A percentile compares a stretch with the other conserved stretches of the same genome.
These are phyloP conservation scores for Suhomyces kunorum DNA, from an alignment of 1,139 yeast genomes.

Conservation along the genomic window DNA sequence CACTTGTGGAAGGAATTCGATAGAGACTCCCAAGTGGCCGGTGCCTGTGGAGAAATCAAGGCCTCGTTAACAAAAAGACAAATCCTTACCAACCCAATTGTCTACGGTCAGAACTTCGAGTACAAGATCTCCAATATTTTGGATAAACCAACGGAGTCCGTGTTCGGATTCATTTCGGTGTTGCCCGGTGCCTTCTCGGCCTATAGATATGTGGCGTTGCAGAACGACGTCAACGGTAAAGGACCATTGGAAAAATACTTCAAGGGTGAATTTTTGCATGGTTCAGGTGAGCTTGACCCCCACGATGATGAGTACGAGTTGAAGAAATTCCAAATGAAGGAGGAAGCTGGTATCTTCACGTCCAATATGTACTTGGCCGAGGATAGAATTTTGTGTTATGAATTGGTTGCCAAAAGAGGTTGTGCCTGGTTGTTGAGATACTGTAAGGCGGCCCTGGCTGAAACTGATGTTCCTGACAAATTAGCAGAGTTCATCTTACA, in stretches of 20 bases:
- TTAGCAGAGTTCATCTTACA: slow-evolving; percentile 50
- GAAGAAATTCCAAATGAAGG: slow-evolving; percentile 41
- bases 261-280: slow-evolving; percentile 51
- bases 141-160: slow-evolving; percentile 50
- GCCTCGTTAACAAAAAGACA: slow-evolving; percentile 43
- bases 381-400: slow-evolving; percentile 52
- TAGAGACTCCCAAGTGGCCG: slow-evolving; percentile 50
- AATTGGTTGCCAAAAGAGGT: slow-evolving; percentile 47
- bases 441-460: slow-evolving; percentile 49
- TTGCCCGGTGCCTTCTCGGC: slow-evolving; percentile 53
- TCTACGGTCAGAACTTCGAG: slow-evolving; percentile 51
- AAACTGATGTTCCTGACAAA: slow-evolving; percentile 52
- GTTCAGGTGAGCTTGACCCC: slow-evolving; percentile 48
- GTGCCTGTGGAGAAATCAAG: slow-evolving; percentile 54
- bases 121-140: slow-evolving; percentile 48
- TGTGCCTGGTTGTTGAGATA: slow-evolving; percentile 50
- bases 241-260: slow-evolving; percentile 52
- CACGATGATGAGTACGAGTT: slow-evolving; percentile 48
- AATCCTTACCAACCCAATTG: slow-evolving; percentile 47
- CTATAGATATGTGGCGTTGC: slow-evolving; percentile 43
- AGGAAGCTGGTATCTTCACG: slow-evolving; percentile 52
- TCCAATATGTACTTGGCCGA: slow-evolving; percentile 55
- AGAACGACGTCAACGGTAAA: slow-evolving; percentile 43
- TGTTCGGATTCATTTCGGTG: slow-evolving; percentile 48
- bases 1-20: slow-evolving; percentile 53